These are phyloP conservation scores for Vitis hybrid DNA, from an alignment of 177 flowering plant genomes.

Conservation along the genomic window DNA sequence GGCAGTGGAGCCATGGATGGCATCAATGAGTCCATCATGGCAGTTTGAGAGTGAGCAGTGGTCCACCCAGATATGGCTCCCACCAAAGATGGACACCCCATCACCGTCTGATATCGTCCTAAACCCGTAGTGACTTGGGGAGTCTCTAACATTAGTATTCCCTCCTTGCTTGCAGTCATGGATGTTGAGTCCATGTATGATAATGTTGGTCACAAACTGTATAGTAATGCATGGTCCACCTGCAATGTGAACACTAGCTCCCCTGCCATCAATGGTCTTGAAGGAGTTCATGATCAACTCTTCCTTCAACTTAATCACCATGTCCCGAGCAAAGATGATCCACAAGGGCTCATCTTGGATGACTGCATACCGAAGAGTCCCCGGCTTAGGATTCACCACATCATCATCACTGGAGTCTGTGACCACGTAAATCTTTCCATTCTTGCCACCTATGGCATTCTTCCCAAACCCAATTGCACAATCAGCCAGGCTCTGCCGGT, in stretches of 20 bases:
- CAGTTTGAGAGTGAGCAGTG: conserved; percentile 74
- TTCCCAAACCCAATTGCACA: conserved; percentile 90
- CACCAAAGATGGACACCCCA: conserved; percentile 81
- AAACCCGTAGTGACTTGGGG: conserved; percentile 73
- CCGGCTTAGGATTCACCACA: conserved; percentile 71
- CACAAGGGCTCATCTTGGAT: conserved; percentile 79
- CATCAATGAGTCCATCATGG: conserved; percentile 74
- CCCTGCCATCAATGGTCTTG: conserved; percentile 84
- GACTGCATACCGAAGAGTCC: conserved; percentile 72
- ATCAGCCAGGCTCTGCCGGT: conserved; percentile 76
- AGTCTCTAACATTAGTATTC: conserved; percentile 64
- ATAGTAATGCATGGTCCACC: conserved; percentile 87
- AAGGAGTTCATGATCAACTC: conserved; percentile 86
- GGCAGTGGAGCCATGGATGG: conserved; percentile 73
- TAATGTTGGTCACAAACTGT: conserved; percentile 73
- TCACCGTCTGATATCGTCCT: conserved; percentile 86
- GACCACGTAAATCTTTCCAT: conserved; percentile 70
- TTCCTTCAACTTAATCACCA: conserved; percentile 72
- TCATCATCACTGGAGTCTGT: conserved; percentile 68
- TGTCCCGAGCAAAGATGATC: conserved; percentile 77
- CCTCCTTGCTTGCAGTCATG: conserved; percentile 88
- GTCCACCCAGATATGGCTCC: conserved; percentile 83
- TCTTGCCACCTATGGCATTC: conserved; percentile 69
- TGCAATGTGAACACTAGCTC: conserved; percentile 81
- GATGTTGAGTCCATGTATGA: conserved; percentile 71